Percentiles rank a stretch among this genome's conserved stretches.
Evolutionary conservation across 148 eudicot species (phyloP).

Genomic region (Rhododendron kiyosumense): DNA sequence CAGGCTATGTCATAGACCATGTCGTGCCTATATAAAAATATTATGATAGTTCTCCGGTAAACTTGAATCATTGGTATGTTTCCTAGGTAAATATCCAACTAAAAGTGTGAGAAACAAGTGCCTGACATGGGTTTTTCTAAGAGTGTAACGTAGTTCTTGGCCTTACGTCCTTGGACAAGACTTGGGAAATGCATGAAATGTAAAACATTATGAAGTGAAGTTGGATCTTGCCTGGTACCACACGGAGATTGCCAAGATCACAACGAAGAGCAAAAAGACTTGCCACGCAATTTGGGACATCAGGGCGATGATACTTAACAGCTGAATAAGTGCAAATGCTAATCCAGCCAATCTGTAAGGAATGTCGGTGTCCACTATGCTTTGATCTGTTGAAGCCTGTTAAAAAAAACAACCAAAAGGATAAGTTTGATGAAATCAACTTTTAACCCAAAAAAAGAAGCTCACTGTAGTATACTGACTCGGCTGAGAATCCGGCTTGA

Average conservation of each 20-base stretch:
- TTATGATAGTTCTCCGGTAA: neutral
- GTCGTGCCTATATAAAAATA: neutral
- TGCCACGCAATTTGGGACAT: slow-evolving; percentile 87
- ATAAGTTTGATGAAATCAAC: neutral
- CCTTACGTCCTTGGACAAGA: neutral
- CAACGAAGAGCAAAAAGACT: slow-evolving; percentile 52
- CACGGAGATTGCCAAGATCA: slow-evolving; percentile 57
- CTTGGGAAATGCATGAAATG: neutral
- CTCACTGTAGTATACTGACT: slow-evolving; percentile 29
- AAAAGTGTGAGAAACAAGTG: neutral
- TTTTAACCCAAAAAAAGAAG: neutral
- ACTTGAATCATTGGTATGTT: neutral
- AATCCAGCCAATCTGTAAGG: slow-evolving; percentile 92
- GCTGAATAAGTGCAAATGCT: slow-evolving; percentile 84
- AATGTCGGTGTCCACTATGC: slow-evolving; percentile 80
- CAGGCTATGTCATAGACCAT: neutral
- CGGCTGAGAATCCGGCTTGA: slow-evolving; percentile 83
- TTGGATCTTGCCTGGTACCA: slow-evolving; percentile 70
- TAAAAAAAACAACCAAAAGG: slow-evolving; percentile 3
- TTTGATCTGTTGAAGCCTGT: slow-evolving; percentile 94
- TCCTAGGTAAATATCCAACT: neutral
- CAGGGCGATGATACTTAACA: slow-evolving; percentile 64
- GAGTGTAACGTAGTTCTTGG: neutral
- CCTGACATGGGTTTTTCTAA: neutral
- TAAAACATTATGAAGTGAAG: neutral